Evolutionary conservation across 129 eudicot genomes (phyloP), one percentile per base, ranked within the genome.

Genomic region (Glebionis coronaria): DNA sequence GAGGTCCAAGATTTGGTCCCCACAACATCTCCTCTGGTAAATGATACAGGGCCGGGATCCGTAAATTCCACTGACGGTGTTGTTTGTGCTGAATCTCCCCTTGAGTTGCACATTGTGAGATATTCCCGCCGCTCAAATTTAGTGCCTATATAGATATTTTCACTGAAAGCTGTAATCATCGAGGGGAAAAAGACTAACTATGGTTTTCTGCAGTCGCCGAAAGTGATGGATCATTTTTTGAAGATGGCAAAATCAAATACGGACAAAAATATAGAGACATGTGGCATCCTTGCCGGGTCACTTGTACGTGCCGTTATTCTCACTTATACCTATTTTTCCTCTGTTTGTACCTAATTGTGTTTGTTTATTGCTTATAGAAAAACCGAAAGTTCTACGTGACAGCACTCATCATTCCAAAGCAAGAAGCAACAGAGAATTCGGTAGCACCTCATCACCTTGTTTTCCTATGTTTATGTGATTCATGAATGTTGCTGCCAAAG

Each of bases 241-340:
- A 88, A 76, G 82, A 73, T 93, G 79, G 99, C 99, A 5, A 88
- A 89, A 83, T 81, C 95, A 52, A 93, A 93, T 72, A 93, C 99
- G 3, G 63, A 79, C 51, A 93, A 79, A 69, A 81, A 86, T 62
- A 77, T 93, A 55, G 99, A 93, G 80, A 93, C 99, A 58, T 93
- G 99, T 77, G 99, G 99, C 10, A 81, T 93, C 67, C 95, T 93
- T 81, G 99, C 99, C 20, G 99, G 99, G 25, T 84, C 91, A 67
- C 97, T 93, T 63, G 99, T 93, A 79, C 68, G 97, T 80, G 47
- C 50, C 45, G 3, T 56, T 31, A 51, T 35, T 45, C 40, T 71
- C 10, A 13, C 42, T 14, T 12, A 9, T 74, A 25, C 35, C 42
- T 71, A 44, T 79, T 12, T 63, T 2, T n/a, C 55, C 44, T 16